Evolutionary conservation across 2,329 filamentous ascomycete genomes (phyloP), one percentile per base, ranked within the genome.

Genomic region (Sclerotiophoma versabilis): DNA sequence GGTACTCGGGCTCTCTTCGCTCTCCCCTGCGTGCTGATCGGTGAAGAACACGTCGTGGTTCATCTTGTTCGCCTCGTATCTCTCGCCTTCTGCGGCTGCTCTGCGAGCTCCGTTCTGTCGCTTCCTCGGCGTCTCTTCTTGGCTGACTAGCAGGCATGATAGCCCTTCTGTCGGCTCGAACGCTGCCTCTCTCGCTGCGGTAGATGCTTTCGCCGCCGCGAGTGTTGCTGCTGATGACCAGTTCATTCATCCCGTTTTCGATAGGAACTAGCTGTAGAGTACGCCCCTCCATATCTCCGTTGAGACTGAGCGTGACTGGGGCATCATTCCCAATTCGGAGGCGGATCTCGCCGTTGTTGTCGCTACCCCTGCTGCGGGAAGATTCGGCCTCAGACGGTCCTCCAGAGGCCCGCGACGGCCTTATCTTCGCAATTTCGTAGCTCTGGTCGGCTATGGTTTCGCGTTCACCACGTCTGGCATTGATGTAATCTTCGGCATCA

Each of bases 211-310:
- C 68, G 23, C 54, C 60, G n/a, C 60, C 60, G 17, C 68, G 68
- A 9, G 57, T 29, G n/a, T 61, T 49, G 42, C 57, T 55, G 43
- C 67, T 68, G 36, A 75, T 75, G 48, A 74, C 69, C 27, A 75
- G 58, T 27, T 75, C 72, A 26, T 70, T 71, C 68, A 72, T 73
- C 14, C 73, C 72, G 37, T 69, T 64, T 38, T 73, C 72, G 8
- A 15, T 19, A 30, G 71, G 71, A 20, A 69, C 58, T 33, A 76
- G 54, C n/a, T 65, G 65, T 22, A 75, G 58, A 9, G 64, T 73
- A 43, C 73, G 72, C 12, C 72, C 72, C 46, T 75, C 72, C 69
- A 74, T 75, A 26, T 75, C 71, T 25, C 73, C 73, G 32, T 69
- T 70, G 49, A 76, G 68, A 17, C 69, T 66, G 29, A 76, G 61